phyloP scores from a whole-genome alignment of 2,329 filamentous ascomycete genomes.

The Cadophora sp. region DNA sequence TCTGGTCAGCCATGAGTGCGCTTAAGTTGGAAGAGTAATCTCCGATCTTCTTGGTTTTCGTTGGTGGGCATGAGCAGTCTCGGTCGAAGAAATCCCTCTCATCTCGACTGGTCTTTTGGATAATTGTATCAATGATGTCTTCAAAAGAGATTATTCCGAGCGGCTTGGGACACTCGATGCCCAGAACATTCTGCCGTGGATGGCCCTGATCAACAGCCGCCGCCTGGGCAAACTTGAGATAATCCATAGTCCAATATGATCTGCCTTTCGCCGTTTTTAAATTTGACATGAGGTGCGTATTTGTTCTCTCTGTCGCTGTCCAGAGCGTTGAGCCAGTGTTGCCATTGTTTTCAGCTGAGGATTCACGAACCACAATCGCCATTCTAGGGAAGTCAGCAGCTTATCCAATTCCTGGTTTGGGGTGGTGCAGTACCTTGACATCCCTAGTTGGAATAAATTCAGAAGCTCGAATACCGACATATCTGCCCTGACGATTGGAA shows the following conservation, averaged over 20 bases:
- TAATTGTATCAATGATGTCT: slow-evolving; percentile 39
- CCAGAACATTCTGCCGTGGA: slow-evolving; percentile 22
- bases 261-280: slow-evolving; percentile 18
- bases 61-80: slow-evolving; percentile 26
- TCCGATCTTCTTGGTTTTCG: slow-evolving; percentile 33
- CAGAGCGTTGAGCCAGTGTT: slow-evolving; percentile 22
- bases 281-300: slow-evolving; percentile 20
- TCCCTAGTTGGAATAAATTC: slow-evolving; percentile 41
- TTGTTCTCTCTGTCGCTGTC: slow-evolving; percentile 29
- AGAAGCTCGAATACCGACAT: slow-evolving; percentile 40
- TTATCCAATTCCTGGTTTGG: neutral
- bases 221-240: slow-evolving; percentile 28
- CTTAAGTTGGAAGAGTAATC: slow-evolving; percentile 22
- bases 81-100: slow-evolving; percentile 40
- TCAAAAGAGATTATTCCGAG: slow-evolving; percentile 43
- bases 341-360: slow-evolving; percentile 9
- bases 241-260: slow-evolving; percentile 32
- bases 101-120: slow-evolving; percentile 39
- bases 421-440: slow-evolving; percentile 35
- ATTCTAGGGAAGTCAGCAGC: slow-evolving; percentile 33
- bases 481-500: slow-evolving; percentile 41
- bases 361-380: slow-evolving; percentile 37
- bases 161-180: slow-evolving; percentile 36
- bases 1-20: neutral
- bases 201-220: slow-evolving; percentile 19